Base-by-base conservation (phyloP, 768 basidiomycete species). In the Auricularia auricula-judae region DNA sequence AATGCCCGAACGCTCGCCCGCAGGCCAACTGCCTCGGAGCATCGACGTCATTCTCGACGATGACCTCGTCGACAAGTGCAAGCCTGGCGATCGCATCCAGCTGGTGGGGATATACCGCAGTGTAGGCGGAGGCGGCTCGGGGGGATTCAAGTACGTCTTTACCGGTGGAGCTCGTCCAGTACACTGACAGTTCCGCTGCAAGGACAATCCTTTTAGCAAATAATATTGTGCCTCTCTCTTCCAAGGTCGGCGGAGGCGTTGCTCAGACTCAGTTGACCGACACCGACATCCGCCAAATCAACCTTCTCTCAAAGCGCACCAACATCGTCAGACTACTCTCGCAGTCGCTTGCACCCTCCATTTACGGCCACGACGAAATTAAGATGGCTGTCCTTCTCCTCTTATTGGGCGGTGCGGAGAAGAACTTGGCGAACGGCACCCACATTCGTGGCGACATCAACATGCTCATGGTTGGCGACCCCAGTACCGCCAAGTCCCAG, bases 381-480 rank as follows among this genome's bases (percentile, higher is more conserved):
- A 99, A 99, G 74, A 85, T 87, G 66, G 95, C 97, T 16, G 84
- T 98, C 70, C 81, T 98, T 16, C 85, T 99, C 34, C 84, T 99
- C 11, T 84, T 99, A 16, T 86, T 99, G 51, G 94, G 96, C 36
- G 97, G 97, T 35, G 91, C 93, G 61, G 97, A 98, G 78, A 99
- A 99, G 82, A 98, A 98, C 73, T 77, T 98, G 64, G 84, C 89
- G 34, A 98, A 99, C 72, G 96, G 97, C 62, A 98, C 97, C 1
- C 97, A 98, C 73, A 96, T 98, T 72, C 88, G 97, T 80, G 97
- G 97, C 56, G 97, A 99, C 75, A 98, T 99, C 82, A 99, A 99
- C 76, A 81, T 98, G 72, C 85, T 99, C 70, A 98, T 99, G 96
- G 95, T 99, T 65, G 97, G 97, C 66, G 97, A 99, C 76, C 97